phyloP scores from a whole-genome alignment of 2,329 filamentous ascomycete species.

The Penicillium hordei region DNA sequence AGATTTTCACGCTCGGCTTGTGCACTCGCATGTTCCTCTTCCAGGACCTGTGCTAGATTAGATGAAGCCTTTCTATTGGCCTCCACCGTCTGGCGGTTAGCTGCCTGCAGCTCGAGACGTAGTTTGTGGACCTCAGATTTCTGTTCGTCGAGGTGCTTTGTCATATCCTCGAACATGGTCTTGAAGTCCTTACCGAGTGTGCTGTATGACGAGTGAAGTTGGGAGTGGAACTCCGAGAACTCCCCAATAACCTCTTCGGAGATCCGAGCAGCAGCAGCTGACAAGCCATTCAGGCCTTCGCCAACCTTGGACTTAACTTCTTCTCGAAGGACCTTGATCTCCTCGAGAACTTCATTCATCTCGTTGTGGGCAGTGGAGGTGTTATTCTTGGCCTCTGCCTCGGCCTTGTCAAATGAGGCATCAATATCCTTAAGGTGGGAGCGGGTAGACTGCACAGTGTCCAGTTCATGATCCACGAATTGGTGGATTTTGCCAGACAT shows the following conservation, averaged over 20 bases:
- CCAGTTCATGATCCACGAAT: conserved; percentile 74
- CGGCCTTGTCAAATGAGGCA: conserved; percentile 65
- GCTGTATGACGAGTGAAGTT: conserved; percentile 81
- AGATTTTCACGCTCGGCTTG: conserved; percentile 72
- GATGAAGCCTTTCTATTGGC: conserved; percentile 67
- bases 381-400: conserved; percentile 61
- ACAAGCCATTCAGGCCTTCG: conserved; percentile 78
- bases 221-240: conserved; percentile 76
- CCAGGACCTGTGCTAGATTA: conserved; percentile 67
- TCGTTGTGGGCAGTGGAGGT: conserved; percentile 65
- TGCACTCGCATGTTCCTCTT: conserved; percentile 72
- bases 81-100: conserved; percentile 66
- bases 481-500: conserved; percentile 70
- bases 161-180: conserved; percentile 75
- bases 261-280: conserved; percentile 80
- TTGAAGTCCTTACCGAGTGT: conserved; percentile 84
- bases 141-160: conserved; percentile 72
- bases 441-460: conserved; percentile 69
- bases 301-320: conserved; percentile 84
- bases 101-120: conserved; percentile 67
- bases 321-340: conserved; percentile 86
- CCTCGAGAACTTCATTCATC: conserved; percentile 87
- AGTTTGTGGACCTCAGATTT: conserved; percentile 73
- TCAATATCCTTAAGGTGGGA: conserved; percentile 69
- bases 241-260: conserved; percentile 86